Evolutionary conservation across 2,329 filamentous ascomycete genomes (phyloP).

Genomic region (Cordyceps pruinosa): DNA sequence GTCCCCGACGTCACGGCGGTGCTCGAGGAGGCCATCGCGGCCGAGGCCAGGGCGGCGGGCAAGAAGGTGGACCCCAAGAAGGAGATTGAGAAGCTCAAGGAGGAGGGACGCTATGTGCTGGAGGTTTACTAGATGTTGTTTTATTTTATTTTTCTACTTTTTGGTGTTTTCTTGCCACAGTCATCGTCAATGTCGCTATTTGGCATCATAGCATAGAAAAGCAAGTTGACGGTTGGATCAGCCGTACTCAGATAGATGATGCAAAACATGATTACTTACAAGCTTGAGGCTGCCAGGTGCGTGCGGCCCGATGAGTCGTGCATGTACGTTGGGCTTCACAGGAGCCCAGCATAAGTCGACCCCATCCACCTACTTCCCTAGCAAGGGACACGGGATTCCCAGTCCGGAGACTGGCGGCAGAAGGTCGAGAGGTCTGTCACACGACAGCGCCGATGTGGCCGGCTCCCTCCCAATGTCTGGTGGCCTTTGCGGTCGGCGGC

Average conservation of each 20-base stretch:
- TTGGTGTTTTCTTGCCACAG: background rate
- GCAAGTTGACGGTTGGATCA: background rate
- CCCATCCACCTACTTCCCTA: no score
- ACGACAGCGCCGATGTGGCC: no score
- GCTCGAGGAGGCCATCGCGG: conserved; percentile 81
- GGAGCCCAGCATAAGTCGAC: no score
- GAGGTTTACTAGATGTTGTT: conserved; percentile 72
- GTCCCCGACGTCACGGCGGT: conserved; percentile 95
- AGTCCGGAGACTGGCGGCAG: no score
- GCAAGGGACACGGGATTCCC: no score
- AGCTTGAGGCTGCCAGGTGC: no score
- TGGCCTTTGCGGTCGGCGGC: no score
- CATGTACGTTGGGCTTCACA: no score
- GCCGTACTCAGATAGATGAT: background rate
- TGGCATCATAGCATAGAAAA: background rate
- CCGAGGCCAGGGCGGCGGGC: conserved; percentile 60
- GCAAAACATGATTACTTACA: background rate
- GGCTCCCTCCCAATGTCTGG: no score
- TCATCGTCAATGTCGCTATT: background rate
- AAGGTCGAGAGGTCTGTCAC: no score
- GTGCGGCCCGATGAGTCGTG: no score
- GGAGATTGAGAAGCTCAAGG: conserved; percentile 97
- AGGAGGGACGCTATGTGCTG: conserved; percentile 85
- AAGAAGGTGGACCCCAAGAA: conserved; percentile 81
- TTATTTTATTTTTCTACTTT: background rate